phyloP scores from a whole-genome alignment of 2,329 filamentous ascomycete genomes.

The Septoria linicola region DNA sequence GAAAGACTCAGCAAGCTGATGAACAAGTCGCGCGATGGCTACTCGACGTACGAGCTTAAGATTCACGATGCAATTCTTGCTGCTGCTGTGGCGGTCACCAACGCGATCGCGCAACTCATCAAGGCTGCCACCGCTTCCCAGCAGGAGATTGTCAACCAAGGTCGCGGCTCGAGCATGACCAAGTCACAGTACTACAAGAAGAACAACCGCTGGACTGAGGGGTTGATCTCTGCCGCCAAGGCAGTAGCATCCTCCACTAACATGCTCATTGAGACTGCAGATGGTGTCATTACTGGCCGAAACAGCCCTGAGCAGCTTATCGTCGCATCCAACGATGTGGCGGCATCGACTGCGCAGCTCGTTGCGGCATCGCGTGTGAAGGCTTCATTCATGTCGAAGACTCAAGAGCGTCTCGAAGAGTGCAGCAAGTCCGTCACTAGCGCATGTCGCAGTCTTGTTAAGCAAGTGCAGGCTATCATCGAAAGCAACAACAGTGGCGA shows the following conservation, averaged over 20 bases:
- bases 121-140: conserved; percentile 91
- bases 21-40: conserved; percentile 94
- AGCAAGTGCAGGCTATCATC: conserved; percentile 94
- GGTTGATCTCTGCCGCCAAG: conserved; percentile 94
- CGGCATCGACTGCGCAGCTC: conserved; percentile 91
- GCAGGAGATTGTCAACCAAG: conserved; percentile 93
- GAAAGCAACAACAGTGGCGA: conserved; percentile 76
- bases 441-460: conserved; percentile 81
- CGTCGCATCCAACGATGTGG: conserved; percentile 94
- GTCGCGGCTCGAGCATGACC: conserved; percentile 71
- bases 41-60: conserved; percentile 92
- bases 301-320: conserved; percentile 97
- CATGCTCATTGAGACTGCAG: conserved; percentile 94
- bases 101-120: conserved; percentile 89
- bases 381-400: conserved; percentile 97
- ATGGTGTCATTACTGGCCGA: conserved; percentile 86
- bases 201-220: conserved; percentile 99
- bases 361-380: conserved; percentile 95
- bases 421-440: conserved; percentile 90
- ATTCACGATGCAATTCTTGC: conserved; percentile 95
- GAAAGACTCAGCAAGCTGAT: conserved; percentile 85
- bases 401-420: conserved; percentile 84
- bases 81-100: conserved; percentile 88
- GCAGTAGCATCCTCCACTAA: conserved; percentile 88
- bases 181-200: conserved; percentile 98